A percentile compares a stretch with the other conserved stretches of the same genome.
phyloP scores from a whole-genome alignment of 2,329 filamentous ascomycete species.

The Basipetospora chlamydospora region DNA sequence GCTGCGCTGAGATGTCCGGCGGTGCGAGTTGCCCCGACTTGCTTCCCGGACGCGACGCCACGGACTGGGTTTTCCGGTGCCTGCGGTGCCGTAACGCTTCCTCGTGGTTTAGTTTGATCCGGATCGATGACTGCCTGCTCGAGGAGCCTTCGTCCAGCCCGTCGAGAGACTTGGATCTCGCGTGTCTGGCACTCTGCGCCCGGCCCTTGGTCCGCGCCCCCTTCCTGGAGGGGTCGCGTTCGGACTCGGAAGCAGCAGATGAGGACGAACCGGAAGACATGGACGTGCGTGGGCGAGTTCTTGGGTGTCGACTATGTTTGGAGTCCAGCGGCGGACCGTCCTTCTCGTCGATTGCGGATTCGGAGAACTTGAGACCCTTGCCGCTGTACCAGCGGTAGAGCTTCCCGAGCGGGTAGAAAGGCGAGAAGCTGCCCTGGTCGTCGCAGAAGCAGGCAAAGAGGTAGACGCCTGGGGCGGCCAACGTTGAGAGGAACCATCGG shows the following conservation, averaged over 20 bases:
- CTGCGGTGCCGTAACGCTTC: constrained; percentile 39
- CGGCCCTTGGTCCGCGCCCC: constrained; percentile 9
- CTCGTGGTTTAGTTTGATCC: constrained; percentile 79
- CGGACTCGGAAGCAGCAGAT: constrained; percentile 57
- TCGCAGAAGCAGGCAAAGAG: constrained; percentile 73
- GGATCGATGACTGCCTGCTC: constrained; percentile 51
- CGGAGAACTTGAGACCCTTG: constrained; percentile 25
- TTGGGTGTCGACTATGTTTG: no score
- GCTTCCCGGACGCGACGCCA: constrained; percentile 11
- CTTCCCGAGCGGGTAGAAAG: constrained; percentile 57
- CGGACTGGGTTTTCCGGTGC: constrained; percentile 16
- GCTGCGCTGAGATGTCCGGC: constrained; percentile 55
- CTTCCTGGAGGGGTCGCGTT: constrained; percentile 35
- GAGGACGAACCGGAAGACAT: constrained; percentile 38
- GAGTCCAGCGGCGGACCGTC: constrained; percentile 12
- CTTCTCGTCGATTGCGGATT: constrained; percentile 12
- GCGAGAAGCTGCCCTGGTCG: constrained; percentile 62
- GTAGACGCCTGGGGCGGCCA: constrained; percentile 70
- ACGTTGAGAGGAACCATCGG: constrained; percentile 61
- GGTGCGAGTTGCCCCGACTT: constrained; percentile 10
- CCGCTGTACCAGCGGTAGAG: constrained; percentile 37
- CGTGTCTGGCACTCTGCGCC: constrained; percentile 29
- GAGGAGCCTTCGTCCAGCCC: neutral
- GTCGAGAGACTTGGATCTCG: constrained; percentile 43
- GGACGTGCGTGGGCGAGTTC: constrained; percentile 11